Conservation (phyloP, 306 rosid genomes). For the Morella rubra region DNA sequence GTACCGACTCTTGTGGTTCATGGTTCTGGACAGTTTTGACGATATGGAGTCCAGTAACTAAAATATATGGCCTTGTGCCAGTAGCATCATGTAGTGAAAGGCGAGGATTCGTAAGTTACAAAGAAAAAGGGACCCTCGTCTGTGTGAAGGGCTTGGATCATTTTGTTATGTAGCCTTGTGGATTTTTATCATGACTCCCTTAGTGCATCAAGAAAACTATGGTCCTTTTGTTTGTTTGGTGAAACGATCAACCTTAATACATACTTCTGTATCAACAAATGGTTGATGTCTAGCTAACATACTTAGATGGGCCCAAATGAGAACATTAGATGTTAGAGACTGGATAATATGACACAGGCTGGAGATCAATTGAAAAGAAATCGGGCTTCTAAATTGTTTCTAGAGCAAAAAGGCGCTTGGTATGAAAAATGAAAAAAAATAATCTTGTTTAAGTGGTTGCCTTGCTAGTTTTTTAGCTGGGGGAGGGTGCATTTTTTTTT, state of each 20-base stretch:
- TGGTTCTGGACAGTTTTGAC: slow-evolving; percentile 7
- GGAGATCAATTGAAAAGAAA: not conserved
- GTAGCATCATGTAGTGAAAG: slow-evolving; percentile 10
- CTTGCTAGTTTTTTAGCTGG: too few species aligned
- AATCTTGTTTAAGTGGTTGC: too few species aligned
- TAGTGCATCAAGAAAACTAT: not conserved
- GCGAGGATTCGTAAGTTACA: not conserved
- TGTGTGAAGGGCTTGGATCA: slow-evolving; percentile 3
- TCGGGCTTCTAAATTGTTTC: too few species aligned
- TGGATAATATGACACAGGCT: not conserved
- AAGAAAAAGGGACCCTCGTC: slow-evolving; percentile 12
- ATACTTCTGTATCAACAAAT: not conserved
- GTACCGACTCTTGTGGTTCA: slow-evolving; percentile 4
- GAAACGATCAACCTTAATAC: not conserved
- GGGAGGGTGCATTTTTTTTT: too few species aligned
- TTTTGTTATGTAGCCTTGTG: not conserved
- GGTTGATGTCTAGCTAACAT: not conserved
- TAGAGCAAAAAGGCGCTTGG: too few species aligned
- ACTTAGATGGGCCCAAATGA: not conserved
- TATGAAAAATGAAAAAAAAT: too few species aligned
- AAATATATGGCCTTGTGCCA: not conserved
- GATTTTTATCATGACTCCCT: not conserved
- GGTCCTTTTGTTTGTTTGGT: not conserved
- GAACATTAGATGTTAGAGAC: not conserved
- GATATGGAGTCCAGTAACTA: not conserved